Evolutionary conservation across 805 yeast genomes (phyloP), one percentile per base, ranked within the genome.

Genomic region (Metschnikowia anglica): DNA sequence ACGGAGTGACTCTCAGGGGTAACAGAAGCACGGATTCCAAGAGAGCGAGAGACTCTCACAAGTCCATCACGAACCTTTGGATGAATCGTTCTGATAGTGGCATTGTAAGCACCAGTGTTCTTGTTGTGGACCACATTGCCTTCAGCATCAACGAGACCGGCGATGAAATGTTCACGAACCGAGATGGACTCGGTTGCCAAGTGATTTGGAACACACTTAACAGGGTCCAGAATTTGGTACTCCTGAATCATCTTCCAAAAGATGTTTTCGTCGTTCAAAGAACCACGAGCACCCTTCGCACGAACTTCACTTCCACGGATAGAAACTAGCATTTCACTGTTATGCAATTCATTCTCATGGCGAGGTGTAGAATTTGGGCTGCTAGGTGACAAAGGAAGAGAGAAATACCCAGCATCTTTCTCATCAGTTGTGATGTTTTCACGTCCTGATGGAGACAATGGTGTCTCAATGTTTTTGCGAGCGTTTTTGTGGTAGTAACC

Each of bases 121-220:
- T 34, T 30, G 35, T 24, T 23, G n/a, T 29, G 20, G 12, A 20
- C 10, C 11, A 41, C 39, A 2, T 3, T 16, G n/a, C 44, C 44
- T 4, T 41, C 20, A 13, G 44, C 21, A 17, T 41, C 44, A n/a
- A 41, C 29, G 25, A 41, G 39, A 17, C 44, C 44, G n/a, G 44
- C 44, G 13, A 41, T 29, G 26, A 41, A 41, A 31, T 21, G 10
- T 15, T 41, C 44, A 41, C 44, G 44, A 5, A 41, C 39, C 8
- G 44, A 23, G 27, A 41, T 17, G 5, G 39, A 16, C 20, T 41
- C 44, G 17, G 29, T 34, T 9, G 39, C 39, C 26, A 41, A 34
- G 10, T 27, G 20, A 2, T 23, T 23, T 17, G 44, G 44, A n/a
- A 41, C 35, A 30, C 15, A 24, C 34, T 41, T 41, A 19, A n/a